Percentiles rank a stretch among this genome's conserved stretches.
These are phyloP conservation scores for Pinus albicaulis DNA, from an alignment of 75 land plant species.

Conservation along the genomic window DNA sequence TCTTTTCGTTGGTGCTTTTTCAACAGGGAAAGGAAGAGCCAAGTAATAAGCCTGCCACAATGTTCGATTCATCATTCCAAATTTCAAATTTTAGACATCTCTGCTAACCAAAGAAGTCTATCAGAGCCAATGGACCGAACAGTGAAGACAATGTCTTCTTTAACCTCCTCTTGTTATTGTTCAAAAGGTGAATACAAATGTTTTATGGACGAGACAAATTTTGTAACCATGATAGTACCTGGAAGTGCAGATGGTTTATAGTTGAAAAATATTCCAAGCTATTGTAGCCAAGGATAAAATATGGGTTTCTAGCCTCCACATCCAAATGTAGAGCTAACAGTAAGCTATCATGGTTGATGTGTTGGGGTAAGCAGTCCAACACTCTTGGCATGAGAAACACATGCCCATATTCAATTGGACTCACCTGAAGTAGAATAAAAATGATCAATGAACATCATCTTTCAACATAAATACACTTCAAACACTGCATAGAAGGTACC, in stretches of 20 bases:
- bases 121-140: too few relatives aligned
- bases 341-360: conserved; percentile 74
- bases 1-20: conserved; percentile 60
- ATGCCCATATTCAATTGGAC: conserved; percentile 98
- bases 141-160: too few relatives aligned
- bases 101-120: too few relatives aligned
- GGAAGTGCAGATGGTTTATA: conserved; percentile 97
- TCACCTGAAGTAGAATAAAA: conserved; percentile 61
- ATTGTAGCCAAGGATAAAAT: conserved; percentile 88
- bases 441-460: neutral
- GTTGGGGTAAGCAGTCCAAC: conserved; percentile 77
- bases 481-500: neutral
- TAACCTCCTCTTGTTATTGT: too few relatives aligned
- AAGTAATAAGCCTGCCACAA: conserved; percentile 78
- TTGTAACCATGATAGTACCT: conserved; percentile 33
- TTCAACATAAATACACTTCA: neutral
- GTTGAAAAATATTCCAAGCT: conserved; percentile 98
- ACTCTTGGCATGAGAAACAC: conserved; percentile 83
- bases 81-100: too few relatives aligned
- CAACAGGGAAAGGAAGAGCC: conserved; percentile 78
- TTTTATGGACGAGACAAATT: too few relatives aligned
- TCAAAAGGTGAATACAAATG: too few relatives aligned
- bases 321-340: conserved; percentile 82
- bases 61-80: neutral
- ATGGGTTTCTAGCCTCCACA: conserved; percentile 68